Evolutionary conservation across 257 asterid species (phyloP), one percentile per base, ranked within the genome.

Genomic region (Nicotiana benthamiana): DNA sequence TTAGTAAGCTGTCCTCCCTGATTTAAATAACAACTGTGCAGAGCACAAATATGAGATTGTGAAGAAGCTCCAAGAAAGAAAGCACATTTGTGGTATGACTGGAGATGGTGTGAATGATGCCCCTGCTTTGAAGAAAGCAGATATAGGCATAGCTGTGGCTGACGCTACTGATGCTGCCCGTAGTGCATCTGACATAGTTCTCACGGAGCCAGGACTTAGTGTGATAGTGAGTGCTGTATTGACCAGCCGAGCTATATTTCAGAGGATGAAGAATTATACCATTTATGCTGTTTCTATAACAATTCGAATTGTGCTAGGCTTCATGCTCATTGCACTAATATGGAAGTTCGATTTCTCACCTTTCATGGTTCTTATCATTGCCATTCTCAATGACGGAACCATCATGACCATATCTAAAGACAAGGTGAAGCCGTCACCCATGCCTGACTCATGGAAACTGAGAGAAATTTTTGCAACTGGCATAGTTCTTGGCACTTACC

Each of bases 341-440:
- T 90, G 93, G 93, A 83, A 86, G 86, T 90, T 90, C 22, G 93
- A 90, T 75, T 90, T 90, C 83, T 87, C 91, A 17, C 93, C 91
- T 0, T 90, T 90, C 83, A 90, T 90, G 93, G 91, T 90, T 60
- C 86, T 90, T 13, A 70, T 90, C 61, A 88, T 88, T 72, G 93
- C 93, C 60, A 87, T 90, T 24, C 93, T 90, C 22, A 90, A 90
- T 24, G 93, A 90, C 52, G 90, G 93, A 77, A 90, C 93, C 78
- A 88, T 90, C 79, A 90, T 90, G 93, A 90, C 93, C 77, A 90
- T 90, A 75, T 88, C 93, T 9, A 90, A 90, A 65, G 93, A 90
- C 83, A 90, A 84, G 70, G 91, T 90, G 82, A 79, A 70, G 68
- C 93, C 93, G 5, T 88, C 93, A 17, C 91, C 93, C 43, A 64